Evolutionary conservation across 352 stramenopile species (phyloP).

Genomic region (Pythium sukuiense): DNA sequence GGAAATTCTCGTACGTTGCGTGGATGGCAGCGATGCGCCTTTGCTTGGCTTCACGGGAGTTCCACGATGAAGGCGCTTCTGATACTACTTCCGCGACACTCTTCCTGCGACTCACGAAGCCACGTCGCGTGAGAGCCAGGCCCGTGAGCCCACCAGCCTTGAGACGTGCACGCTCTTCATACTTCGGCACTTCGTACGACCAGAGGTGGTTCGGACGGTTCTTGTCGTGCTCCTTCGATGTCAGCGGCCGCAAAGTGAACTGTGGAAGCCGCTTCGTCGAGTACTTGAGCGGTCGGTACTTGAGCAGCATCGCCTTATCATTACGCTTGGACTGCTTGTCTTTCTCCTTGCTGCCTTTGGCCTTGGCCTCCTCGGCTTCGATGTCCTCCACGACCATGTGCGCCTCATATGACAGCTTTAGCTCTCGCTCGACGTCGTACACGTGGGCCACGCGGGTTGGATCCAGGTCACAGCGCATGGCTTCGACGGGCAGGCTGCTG

Average conservation of each 20-base stretch:
- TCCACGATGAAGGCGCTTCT: not conserved
- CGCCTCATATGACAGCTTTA: constrained; percentile 80
- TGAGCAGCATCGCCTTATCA: constrained; percentile 35
- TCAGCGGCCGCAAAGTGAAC: constrained; percentile 40
- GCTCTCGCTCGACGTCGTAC: constrained; percentile 53
- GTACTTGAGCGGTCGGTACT: constrained; percentile 81
- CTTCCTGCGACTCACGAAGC: not conserved
- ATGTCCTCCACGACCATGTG: constrained; percentile 56
- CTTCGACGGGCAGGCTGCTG: constrained; percentile 52
- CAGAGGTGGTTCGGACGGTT: too few species aligned
- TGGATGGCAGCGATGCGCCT: not conserved
- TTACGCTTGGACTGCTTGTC: not conserved
- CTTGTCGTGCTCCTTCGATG: too few species aligned
- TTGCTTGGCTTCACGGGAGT: not conserved
- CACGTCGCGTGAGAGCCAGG: not conserved
- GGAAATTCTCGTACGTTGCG: not conserved
- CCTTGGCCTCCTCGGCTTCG: not conserved
- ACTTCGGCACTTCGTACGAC: too few species aligned
- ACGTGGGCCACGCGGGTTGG: constrained; percentile 59
- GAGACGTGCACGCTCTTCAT: not conserved
- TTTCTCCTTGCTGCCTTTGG: too few species aligned
- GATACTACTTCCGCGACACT: not conserved
- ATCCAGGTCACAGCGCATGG: constrained; percentile 77
- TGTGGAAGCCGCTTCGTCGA: constrained; percentile 46
- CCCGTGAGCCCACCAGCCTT: not conserved